Conservation (phyloP, 2,329 filamentous ascomycete genomes). For the Penicillium concentricum region DNA sequence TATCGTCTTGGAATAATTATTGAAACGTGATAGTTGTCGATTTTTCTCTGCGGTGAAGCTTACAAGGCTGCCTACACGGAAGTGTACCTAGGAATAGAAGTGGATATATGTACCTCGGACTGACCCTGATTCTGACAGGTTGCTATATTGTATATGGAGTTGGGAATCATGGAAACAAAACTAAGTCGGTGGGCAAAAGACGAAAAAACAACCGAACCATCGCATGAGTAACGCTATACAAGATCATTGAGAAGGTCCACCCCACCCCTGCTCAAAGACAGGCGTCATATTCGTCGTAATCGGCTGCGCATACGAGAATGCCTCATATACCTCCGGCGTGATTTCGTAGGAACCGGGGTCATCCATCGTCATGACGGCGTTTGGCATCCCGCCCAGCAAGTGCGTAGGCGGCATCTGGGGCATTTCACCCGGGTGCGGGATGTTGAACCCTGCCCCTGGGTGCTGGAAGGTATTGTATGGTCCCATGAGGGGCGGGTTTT, state of each 20-base stretch:
- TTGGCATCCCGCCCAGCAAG: conserved; percentile 33
- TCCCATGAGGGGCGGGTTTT: conserved; percentile 13
- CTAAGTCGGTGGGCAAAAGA: not conserved
- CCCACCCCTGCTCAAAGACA: conserved; percentile 31
- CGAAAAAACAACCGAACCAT: not conserved
- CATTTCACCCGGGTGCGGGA: conserved; percentile 23
- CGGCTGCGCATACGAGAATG: conserved; percentile 46
- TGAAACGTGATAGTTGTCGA: not conserved
- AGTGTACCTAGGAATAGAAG: not conserved
- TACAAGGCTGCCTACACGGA: not conserved
- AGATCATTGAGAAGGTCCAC: conserved; percentile 13
- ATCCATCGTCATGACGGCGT: conserved; percentile 40
- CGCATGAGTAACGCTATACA: not conserved
- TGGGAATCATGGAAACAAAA: not conserved
- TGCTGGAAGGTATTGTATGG: conserved; percentile 26
- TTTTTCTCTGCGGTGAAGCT: not conserved
- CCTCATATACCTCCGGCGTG: conserved; percentile 46
- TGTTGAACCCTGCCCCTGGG: conserved; percentile 23
- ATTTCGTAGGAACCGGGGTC: conserved; percentile 41
- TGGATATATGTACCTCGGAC: not conserved
- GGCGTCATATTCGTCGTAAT: conserved; percentile 44
- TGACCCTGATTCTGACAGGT: not conserved
- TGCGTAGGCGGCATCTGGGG: conserved; percentile 30
- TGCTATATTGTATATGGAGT: not conserved
- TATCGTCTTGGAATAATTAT: not conserved